Evolutionary conservation across 1,284 basidiomycete genomes (phyloP).

Genomic region (Macrocystidia cucumis): DNA sequence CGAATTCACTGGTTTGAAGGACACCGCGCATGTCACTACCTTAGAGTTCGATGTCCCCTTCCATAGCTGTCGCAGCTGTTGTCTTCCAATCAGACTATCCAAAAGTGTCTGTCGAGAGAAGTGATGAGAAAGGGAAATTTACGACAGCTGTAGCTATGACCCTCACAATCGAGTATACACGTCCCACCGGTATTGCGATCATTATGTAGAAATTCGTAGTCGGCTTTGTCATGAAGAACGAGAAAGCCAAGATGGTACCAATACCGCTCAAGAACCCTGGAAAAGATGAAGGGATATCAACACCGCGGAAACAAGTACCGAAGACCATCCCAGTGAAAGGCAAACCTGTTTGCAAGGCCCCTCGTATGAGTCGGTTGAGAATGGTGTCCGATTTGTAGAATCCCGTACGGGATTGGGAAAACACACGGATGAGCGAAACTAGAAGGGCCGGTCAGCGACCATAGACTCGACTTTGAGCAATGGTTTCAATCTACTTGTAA

Average conservation of each 20-base stretch:
- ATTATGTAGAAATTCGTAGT: background rate
- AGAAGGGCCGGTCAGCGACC: background rate
- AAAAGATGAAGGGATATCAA: background rate
- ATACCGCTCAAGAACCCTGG: slow-evolving; percentile 13
- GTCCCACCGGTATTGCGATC: background rate
- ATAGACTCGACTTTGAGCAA: background rate
- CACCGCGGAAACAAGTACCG: background rate
- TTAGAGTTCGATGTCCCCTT: too few relatives aligned
- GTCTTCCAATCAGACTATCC: too few relatives aligned
- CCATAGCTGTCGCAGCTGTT: too few relatives aligned
- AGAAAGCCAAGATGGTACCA: slow-evolving; percentile 11
- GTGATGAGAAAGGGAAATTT: too few relatives aligned
- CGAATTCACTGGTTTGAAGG: too few relatives aligned
- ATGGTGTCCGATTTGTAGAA: slow-evolving; percentile 15
- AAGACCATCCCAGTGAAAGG: background rate
- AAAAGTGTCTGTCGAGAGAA: too few relatives aligned
- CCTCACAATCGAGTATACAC: too few relatives aligned
- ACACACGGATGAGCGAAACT: slow-evolving; percentile 11
- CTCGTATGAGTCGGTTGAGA: slow-evolving; percentile 15
- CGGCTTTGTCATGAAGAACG: slow-evolving; percentile 1
- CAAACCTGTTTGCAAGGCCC: slow-evolving; percentile 17
- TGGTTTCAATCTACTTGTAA: slow-evolving; percentile 9
- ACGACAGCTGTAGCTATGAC: too few relatives aligned
- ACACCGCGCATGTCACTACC: too few relatives aligned
- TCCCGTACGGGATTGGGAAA: slow-evolving; percentile 12